phyloP scores from a whole-genome alignment of 192 early-diverging fungal genomes.

The Coemansia asiatica region DNA sequence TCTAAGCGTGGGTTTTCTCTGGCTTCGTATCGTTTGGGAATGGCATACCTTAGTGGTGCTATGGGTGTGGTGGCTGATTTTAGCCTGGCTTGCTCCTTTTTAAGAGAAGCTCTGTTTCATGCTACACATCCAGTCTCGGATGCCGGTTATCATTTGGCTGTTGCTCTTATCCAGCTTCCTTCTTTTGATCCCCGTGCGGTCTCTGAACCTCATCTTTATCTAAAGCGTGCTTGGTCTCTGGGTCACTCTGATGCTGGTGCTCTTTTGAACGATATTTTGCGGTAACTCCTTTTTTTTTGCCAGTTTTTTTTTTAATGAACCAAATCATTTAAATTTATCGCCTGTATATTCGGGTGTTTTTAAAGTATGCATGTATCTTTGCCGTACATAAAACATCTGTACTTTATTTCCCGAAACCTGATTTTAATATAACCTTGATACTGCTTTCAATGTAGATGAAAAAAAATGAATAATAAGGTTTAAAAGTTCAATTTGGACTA shows the following conservation, averaged over 20 bases:
- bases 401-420: neutral
- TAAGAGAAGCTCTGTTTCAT: constrained; percentile 50
- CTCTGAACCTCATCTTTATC: constrained; percentile 47
- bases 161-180: constrained; percentile 52
- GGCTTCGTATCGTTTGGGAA: constrained; percentile 45
- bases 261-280: constrained; percentile 43
- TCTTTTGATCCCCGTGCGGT: constrained; percentile 39
- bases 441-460: no score
- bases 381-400: neutral
- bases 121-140: constrained; percentile 52
- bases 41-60: constrained; percentile 49
- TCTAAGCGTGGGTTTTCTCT: constrained; percentile 43
- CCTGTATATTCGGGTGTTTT: neutral
- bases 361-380: neutral
- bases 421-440: neutral
- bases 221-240: constrained; percentile 52
- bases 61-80: constrained; percentile 50
- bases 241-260: constrained; percentile 47
- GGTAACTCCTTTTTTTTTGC: constrained; percentile 8
- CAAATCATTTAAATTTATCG: neutral
- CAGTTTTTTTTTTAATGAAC: neutral
- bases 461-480: no score
- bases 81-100: constrained; percentile 51
- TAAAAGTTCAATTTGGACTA: no score
- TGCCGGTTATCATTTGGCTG: constrained; percentile 46